These are phyloP conservation scores for Triglochin maritima DNA, from an alignment of 106 monocot genomes.

Conservation along the genomic window DNA sequence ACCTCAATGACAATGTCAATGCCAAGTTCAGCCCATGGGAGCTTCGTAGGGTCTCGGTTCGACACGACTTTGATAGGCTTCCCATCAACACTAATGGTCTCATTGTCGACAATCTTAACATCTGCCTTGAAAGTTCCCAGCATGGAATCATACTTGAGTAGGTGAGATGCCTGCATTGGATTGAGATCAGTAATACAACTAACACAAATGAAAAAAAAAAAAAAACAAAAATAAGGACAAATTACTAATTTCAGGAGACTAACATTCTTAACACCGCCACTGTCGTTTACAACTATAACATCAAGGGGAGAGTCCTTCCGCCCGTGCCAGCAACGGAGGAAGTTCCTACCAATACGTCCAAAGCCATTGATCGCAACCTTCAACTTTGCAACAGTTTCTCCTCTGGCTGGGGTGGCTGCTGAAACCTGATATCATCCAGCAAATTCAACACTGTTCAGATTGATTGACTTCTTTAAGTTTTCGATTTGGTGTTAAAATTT, in stretches of 20 bases:
- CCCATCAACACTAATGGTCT: slow-evolving; percentile 88
- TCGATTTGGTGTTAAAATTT: no score
- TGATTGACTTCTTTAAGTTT: background rate
- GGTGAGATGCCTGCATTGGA: slow-evolving; percentile 69
- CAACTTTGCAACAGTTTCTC: slow-evolving; percentile 80
- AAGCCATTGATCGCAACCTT: slow-evolving; percentile 99
- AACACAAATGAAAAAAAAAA: background rate
- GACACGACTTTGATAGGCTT: slow-evolving; percentile 83
- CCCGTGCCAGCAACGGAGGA: slow-evolving; percentile 98
- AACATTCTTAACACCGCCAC: slow-evolving; percentile 94
- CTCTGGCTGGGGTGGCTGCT: slow-evolving; percentile 38
- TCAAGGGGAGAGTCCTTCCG: slow-evolving; percentile 89
- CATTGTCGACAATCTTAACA: slow-evolving; percentile 82
- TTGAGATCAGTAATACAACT: background rate
- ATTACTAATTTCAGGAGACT: background rate
- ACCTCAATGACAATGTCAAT: slow-evolving; percentile 99
- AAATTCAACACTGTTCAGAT: background rate
- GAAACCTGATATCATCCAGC: background rate
- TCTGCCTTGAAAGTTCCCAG: slow-evolving; percentile 96
- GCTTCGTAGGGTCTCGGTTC: slow-evolving; percentile 75
- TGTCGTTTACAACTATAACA: slow-evolving; percentile 86
- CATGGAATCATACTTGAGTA: slow-evolving; percentile 97
- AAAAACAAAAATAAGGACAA: background rate
- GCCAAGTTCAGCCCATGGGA: slow-evolving; percentile 94
- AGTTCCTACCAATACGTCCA: slow-evolving; percentile 89